These are phyloP conservation scores for Ogataea sp. DNA, from an alignment of 805 yeast genomes.

Conservation along the genomic window DNA sequence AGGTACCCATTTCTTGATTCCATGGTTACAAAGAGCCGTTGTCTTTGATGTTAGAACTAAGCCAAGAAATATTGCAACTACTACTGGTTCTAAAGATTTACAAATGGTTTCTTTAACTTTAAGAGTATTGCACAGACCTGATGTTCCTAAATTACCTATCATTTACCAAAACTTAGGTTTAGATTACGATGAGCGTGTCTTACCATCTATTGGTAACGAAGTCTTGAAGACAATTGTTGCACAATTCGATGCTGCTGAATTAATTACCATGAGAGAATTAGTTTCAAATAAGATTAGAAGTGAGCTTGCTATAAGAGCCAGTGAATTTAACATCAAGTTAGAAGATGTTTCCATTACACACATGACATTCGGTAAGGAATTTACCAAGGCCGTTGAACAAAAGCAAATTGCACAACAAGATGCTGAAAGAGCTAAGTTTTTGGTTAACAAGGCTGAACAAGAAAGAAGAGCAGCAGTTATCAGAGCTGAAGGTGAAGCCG, in stretches of 20 bases:
- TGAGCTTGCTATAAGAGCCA: slow-evolving; percentile 76
- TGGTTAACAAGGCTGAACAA: slow-evolving; percentile 95
- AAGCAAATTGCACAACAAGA: slow-evolving; percentile 99
- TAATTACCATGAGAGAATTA: slow-evolving; percentile 93
- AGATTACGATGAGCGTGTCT: slow-evolving; percentile 91
- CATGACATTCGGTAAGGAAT: slow-evolving; percentile 93
- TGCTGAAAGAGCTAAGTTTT: slow-evolving; percentile 91
- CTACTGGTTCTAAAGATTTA: slow-evolving; percentile 94
- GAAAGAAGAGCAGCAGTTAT: slow-evolving; percentile 92
- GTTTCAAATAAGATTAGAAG: slow-evolving; percentile 84
- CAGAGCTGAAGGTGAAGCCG: slow-evolving; percentile 99
- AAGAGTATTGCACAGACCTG: slow-evolving; percentile 92
- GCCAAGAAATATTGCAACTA: slow-evolving; percentile 88
- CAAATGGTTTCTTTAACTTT: slow-evolving; percentile 92
- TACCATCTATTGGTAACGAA: slow-evolving; percentile 90
- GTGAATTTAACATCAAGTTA: slow-evolving; percentile 80
- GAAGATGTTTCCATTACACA: slow-evolving; percentile 98
- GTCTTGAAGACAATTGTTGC: slow-evolving; percentile 86
- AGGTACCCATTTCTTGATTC: slow-evolving; percentile 91
- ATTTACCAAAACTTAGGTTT: slow-evolving; percentile 89
- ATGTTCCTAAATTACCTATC: slow-evolving; percentile 68
- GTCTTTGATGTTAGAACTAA: slow-evolving; percentile 90
- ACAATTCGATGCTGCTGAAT: slow-evolving; percentile 92
- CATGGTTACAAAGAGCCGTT: slow-evolving; percentile 93
- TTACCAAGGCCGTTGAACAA: slow-evolving; percentile 97